Evolutionary conservation across 306 rosid genomes (phyloP), one percentile per base, ranked within the genome.

Genomic region (Corylus americana): DNA sequence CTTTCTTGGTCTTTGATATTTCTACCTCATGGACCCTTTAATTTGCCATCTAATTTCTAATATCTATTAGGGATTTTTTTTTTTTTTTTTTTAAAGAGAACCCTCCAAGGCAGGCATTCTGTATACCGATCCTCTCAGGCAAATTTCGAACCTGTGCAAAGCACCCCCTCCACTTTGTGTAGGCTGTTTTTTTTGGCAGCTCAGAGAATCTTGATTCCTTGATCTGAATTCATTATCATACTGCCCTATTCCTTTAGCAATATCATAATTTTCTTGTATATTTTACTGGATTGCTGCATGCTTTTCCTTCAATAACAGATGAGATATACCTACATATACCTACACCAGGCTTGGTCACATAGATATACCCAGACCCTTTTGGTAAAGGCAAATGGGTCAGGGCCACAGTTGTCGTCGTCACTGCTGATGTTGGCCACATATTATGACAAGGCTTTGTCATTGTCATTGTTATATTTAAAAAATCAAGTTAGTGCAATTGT

Each of bases 261-360:
- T 2, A 49, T 10, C 53, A 12, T 49, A 49, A 49, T 49, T 11
- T 48, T 49, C 53, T 2, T 49, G 14, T 18, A n/a, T 3, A 18
- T 31, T 67, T 59, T 67, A 57, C 37, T 58, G 31, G 20, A 78
- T 79, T 78, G 47, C 13, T 59, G 39, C 47, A 71, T 18, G 27
- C 17, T 76, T 10, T 53, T 76, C 29, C 22, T 1, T 29, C 16
- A 71, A 1, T 16, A 16, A 53, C 58, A 16, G 18, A 53, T 53
- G 18, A 16, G 58, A 53, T 13, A 53, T 53, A 53, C 11, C n/a
- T 13, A 53, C 3, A 14, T 57, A n/a, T 12, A 57, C 14, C 62
- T 7, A 57, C 64, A 42, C 8, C 45, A 42, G 45, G 45, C 45
- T 42, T 42, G 45, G 45, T 42, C 45, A 42, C 45, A 42, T 42